A percentile compares a stretch with the other conserved stretches of the same genome.
phyloP scores from a whole-genome alignment of 805 yeast genomes.

The Metschnikowia cubensis region DNA sequence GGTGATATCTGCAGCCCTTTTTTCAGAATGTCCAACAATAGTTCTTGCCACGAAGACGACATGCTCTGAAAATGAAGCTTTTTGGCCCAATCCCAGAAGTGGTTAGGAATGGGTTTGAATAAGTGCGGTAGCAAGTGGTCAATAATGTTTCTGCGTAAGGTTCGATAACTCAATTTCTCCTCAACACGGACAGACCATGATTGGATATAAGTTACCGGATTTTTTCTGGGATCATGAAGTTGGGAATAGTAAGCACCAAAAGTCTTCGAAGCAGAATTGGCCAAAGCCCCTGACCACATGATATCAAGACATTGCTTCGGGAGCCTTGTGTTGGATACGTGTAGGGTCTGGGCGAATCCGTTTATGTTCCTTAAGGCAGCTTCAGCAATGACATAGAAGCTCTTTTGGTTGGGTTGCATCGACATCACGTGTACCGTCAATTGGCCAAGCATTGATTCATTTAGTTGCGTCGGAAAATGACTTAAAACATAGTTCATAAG shows the following conservation, averaged over 20 bases:
- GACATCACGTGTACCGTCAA: slow-evolving; percentile 48
- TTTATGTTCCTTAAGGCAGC: slow-evolving; percentile 47
- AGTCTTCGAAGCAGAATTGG: slow-evolving; percentile 64
- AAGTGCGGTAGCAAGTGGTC: slow-evolving; percentile 60
- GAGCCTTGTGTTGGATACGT: slow-evolving; percentile 44
- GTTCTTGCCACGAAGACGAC: slow-evolving; percentile 4
- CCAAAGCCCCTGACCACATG: slow-evolving; percentile 56
- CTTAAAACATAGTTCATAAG: slow-evolving; percentile 23
- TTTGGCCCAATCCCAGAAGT: slow-evolving; percentile 38
- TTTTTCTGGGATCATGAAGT: slow-evolving; percentile 4
- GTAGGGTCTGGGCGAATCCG: slow-evolving; percentile 32
- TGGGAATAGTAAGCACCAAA: slow-evolving; percentile 32
- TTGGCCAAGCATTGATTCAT: slow-evolving; percentile 15
- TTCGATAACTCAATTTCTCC: slow-evolving; percentile 27
- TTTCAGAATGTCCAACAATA: slow-evolving; percentile 12
- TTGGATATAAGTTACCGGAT: slow-evolving; percentile 44
- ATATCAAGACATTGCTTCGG: slow-evolving; percentile 43
- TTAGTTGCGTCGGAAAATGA: slow-evolving; percentile 4
- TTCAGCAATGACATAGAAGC: slow-evolving; percentile 59
- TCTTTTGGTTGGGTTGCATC: slow-evolving; percentile 49
- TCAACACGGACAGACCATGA: slow-evolving; percentile 47
- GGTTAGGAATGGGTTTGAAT: slow-evolving; percentile 48
- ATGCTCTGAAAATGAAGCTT: slow-evolving; percentile 5
- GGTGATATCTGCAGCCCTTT: slow-evolving; percentile 9
- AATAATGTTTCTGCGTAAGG: slow-evolving; percentile 46